Base-by-base conservation (phyloP, 2,329 filamentous ascomycete species). In the Hirsutella rhossiliensis region DNA sequence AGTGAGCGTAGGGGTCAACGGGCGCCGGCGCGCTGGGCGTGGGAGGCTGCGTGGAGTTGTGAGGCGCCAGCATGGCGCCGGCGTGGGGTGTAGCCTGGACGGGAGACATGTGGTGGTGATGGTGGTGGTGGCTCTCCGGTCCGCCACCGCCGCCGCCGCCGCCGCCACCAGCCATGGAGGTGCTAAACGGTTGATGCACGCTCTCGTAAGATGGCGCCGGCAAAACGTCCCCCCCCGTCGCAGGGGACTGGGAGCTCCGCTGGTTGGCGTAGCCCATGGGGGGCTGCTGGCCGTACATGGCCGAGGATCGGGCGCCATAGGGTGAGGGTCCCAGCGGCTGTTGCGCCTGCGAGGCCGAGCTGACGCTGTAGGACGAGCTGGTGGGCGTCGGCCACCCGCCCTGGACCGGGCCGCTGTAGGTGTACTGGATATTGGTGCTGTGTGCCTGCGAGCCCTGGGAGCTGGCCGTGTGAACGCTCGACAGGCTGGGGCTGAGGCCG, bases 121-220 rank as follows among this genome's bases (percentile, higher is more conserved):
- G 40, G 38, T 48, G 47, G 37, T 55, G 50, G 40, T 52, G 58
- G 47, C 50, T 60, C 20, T 57, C 60, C 43, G 65, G 62, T 36
- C 57, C 55, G 34, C 58, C 56, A 29, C 65, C 61, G 32, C 58
- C 56, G 29, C 64, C 61, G 17, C 73, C 69, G 36, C 17, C 36
- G 36, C 36, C 36, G 11, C 36, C 36, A 23, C 19, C 19, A 15
- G 74, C 71, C 56, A 80, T 71, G 17, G 76, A 66, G 51, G 75
- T 73, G 47, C 79, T 72, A 58, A 82, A 87, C 30, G 79, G 70
- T 38, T 80, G 75, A 47, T 82, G 72, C 51, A 80, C 78, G 48
- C 78, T 69, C 50, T 84, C 81, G 62, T 82, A 87, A 7, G 81
- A 73, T 47, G 82, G 78, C 44, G 76, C 71, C 47, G 83, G 75